Percentiles rank a stretch among this genome's conserved stretches.
phyloP scores from a whole-genome alignment of 1,284 basidiomycete genomes.

The Pyrrhoderma lamaoense region DNA sequence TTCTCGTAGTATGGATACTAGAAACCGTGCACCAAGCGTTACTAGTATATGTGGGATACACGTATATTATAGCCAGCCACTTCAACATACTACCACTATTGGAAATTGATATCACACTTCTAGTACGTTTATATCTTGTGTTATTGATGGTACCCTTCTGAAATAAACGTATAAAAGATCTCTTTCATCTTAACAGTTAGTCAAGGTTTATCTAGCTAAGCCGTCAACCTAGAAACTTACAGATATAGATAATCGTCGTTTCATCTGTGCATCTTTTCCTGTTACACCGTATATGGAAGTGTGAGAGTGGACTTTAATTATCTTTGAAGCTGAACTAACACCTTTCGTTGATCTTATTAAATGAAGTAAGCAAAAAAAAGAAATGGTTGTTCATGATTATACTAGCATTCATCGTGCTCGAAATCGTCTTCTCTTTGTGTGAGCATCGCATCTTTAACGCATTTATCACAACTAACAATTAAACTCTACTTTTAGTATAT shows the following conservation, averaged over 20 bases:
- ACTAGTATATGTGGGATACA: conserved; percentile 9
- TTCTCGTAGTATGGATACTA: too few species aligned
- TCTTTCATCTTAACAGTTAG: background rate
- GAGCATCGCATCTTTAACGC: too few species aligned
- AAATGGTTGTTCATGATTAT: too few species aligned
- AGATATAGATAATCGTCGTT: too few species aligned
- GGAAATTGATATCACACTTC: background rate
- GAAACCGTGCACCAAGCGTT: conserved; percentile 11
- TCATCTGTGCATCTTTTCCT: too few species aligned
- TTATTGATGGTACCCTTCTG: background rate
- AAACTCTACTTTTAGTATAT: background rate
- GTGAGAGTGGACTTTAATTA: too few species aligned
- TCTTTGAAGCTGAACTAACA: too few species aligned
- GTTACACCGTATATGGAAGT: too few species aligned
- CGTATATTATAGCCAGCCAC: conserved; percentile 10
- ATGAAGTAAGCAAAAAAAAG: too few species aligned
- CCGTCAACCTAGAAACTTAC: background rate
- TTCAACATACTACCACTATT: background rate
- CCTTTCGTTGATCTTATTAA: too few species aligned
- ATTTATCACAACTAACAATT: background rate
- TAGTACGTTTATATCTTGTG: background rate
- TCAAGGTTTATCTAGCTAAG: conserved; percentile 1
- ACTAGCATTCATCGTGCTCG: too few species aligned
- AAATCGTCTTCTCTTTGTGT: too few species aligned
- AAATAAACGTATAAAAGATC: background rate